phyloP scores from a whole-genome alignment of 352 stramenopile genomes.

The Aphanomyces cochlioides region DNA sequence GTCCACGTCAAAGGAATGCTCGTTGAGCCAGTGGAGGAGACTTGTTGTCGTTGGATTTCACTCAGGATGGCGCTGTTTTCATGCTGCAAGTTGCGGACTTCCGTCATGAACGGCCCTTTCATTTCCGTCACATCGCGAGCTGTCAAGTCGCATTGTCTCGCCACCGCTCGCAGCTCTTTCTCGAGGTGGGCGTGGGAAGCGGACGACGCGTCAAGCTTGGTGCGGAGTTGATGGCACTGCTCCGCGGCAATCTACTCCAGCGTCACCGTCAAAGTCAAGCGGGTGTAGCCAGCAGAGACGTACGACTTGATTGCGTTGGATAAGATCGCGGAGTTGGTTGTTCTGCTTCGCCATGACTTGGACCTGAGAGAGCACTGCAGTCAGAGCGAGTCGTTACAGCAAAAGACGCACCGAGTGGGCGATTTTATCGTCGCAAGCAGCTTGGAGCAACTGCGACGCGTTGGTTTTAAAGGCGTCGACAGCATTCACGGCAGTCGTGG shows the following conservation, averaged over 20 bases:
- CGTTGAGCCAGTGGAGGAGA: slow-evolving; percentile 16
- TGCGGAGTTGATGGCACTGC: not conserved
- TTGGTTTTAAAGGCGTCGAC: slow-evolving; percentile 12
- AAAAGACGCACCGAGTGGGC: not conserved
- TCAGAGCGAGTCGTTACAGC: not conserved
- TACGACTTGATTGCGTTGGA: slow-evolving; percentile 19
- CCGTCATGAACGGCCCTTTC: slow-evolving; percentile 53
- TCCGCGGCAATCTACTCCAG: not conserved
- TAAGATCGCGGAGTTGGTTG: not conserved
- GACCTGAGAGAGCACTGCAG: not conserved
- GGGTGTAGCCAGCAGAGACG: not conserved
- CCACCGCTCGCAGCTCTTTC: slow-evolving; percentile 1
- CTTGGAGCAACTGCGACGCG: not conserved
- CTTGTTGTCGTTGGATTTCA: slow-evolving; percentile 65
- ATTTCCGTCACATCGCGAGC: slow-evolving; percentile 41
- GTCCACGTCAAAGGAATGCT: not conserved
- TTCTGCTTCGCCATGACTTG: slow-evolving; percentile 2
- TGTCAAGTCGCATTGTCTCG: not conserved
- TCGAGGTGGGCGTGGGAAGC: not conserved
- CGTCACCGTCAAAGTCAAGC: not conserved
- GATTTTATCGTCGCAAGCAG: slow-evolving; percentile 1
- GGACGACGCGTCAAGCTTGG: not conserved
- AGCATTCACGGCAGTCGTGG: not conserved
- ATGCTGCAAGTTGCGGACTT: slow-evolving; percentile 56
- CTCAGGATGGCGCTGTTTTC: slow-evolving; percentile 64